Evolutionary conservation across 345 rosid species (phyloP).

Genomic region (Gynandropsis gynandra): DNA sequence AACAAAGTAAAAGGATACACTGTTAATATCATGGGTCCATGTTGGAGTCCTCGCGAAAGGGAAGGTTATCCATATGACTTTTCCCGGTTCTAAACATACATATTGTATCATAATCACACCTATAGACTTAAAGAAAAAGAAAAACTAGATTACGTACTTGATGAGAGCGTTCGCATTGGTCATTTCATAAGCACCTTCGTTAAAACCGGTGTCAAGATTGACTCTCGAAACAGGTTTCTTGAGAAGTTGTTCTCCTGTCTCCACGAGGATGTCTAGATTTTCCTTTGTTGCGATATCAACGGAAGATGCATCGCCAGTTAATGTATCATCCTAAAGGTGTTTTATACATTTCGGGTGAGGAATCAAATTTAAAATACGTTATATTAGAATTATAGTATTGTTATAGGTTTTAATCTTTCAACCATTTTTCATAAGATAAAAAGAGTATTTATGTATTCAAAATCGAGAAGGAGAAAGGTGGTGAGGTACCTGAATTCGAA

Average conservation of each 20-base stretch:
- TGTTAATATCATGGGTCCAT: too few relatives aligned
- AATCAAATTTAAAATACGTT: background rate
- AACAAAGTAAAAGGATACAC: too few relatives aligned
- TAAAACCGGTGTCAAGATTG: conserved; percentile 39
- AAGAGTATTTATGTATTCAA: background rate
- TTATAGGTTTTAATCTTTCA: too few relatives aligned
- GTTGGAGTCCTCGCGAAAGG: too few relatives aligned
- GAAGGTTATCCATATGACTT: too few relatives aligned
- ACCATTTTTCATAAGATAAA: background rate
- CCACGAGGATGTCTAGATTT: conserved; percentile 37
- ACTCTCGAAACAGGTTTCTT: conserved; percentile 46
- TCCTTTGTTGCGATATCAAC: conserved; percentile 49
- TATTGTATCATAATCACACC: background rate
- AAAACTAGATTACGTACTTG: conserved; percentile 21
- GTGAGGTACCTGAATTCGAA: conserved; percentile 28
- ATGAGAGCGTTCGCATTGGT: conserved; percentile 24
- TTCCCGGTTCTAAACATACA: background rate
- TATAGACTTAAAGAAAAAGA: background rate
- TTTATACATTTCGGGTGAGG: background rate
- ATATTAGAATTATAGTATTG: too few relatives aligned
- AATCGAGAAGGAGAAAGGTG: background rate
- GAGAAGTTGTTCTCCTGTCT: conserved; percentile 41
- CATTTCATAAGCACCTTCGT: conserved; percentile 18
- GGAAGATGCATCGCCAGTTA: conserved; percentile 32
- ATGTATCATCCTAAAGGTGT: conserved; percentile 37